Evolutionary conservation across 805 yeast species (phyloP).

Genomic region (Torulaspora delbrueckii): DNA sequence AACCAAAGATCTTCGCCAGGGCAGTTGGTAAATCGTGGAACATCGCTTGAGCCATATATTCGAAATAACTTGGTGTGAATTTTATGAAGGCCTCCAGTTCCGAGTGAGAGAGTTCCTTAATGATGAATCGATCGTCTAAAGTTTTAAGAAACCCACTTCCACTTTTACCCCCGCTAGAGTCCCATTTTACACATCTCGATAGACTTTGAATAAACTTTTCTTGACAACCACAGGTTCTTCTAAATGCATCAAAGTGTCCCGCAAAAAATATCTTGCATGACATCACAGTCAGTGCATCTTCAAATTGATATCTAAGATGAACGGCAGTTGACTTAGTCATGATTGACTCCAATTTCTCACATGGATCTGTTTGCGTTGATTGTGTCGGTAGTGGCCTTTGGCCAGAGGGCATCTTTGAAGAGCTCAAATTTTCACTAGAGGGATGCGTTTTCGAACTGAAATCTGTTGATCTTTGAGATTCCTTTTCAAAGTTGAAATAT

Average conservation of each 20-base stretch:
- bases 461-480: conserved; percentile 5
- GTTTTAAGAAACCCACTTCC: conserved; percentile 94
- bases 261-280: conserved; percentile 94
- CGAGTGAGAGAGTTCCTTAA: conserved; percentile 80
- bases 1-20: conserved; percentile 90
- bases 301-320: conserved; percentile 87
- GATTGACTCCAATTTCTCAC: conserved; percentile 48
- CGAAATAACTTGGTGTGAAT: conserved; percentile 95
- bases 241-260: conserved; percentile 92
- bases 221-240: conserved; percentile 75
- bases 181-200: conserved; percentile 92
- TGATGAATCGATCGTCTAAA: conserved; percentile 79
- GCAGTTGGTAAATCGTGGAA: conserved; percentile 95
- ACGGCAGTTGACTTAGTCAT: conserved; percentile 81
- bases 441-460: conserved; percentile 1
- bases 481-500: conserved; percentile 4
- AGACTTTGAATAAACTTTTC: conserved; percentile 80
- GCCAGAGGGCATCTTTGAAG: background rate
- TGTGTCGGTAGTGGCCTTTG: conserved; percentile 1
- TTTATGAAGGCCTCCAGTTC: conserved; percentile 92
- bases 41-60: conserved; percentile 89
- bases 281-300: conserved; percentile 74
- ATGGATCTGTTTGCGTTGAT: conserved; percentile 15
- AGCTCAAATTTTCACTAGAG: conserved; percentile 1
- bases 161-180: conserved; percentile 92